A percentile compares a stretch with the other conserved stretches of the same genome.
Evolutionary conservation across 1,139 yeast species (phyloP).

Genomic region (Taphrina sp.): DNA sequence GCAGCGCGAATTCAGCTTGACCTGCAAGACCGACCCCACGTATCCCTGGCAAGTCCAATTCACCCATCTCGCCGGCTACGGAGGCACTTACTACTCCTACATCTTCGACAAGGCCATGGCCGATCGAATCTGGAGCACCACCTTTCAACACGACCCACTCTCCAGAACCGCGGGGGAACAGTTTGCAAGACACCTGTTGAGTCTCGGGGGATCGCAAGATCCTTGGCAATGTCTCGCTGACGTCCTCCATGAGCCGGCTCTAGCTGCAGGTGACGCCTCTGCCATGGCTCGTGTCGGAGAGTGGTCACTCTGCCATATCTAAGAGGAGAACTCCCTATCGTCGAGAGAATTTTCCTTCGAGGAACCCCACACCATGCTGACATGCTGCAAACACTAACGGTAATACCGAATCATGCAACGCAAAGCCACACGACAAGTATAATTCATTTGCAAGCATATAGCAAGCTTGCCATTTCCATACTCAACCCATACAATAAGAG

Average conservation of each 20-base stretch:
- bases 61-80: constrained; percentile 90
- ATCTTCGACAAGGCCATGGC: constrained; percentile 91
- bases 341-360: no score
- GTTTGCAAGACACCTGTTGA: constrained; percentile 66
- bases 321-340: no score
- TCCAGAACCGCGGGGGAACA: constrained; percentile 69
- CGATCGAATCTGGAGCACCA: constrained; percentile 71
- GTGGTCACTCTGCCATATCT: constrained; percentile 21
- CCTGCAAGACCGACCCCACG: constrained; percentile 44
- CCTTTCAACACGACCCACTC: constrained; percentile 62
- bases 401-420: no score
- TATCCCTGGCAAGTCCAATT: constrained; percentile 85
- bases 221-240: constrained; percentile 87
- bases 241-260: constrained; percentile 50
- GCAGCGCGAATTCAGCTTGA: constrained; percentile 46
- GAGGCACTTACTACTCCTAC: constrained; percentile 91
- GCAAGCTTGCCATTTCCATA: no score
- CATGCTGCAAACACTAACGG: no score
- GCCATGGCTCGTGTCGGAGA: constrained; percentile 68
- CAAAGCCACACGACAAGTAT: no score
- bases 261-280: constrained; percentile 56
- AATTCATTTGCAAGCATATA: no score
- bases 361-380: no score
- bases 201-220: constrained; percentile 92
- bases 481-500: no score